Evolutionary conservation across 345 rosid species (phyloP).

Genomic region (Nephelium lappaceum): DNA sequence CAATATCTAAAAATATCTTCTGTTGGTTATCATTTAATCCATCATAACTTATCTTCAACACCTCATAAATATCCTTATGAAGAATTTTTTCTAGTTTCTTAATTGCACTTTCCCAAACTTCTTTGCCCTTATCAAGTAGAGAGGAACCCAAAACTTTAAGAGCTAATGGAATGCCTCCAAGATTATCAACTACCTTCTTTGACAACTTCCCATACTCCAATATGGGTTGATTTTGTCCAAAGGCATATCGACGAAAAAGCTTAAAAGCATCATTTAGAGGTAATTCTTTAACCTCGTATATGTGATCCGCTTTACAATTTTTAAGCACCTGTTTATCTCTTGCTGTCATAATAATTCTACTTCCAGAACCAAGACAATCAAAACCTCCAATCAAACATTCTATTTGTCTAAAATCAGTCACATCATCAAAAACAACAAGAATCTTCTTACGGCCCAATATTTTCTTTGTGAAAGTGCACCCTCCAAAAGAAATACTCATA

Average conservation of each 20-base stretch:
- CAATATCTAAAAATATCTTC: slow-evolving; percentile 37
- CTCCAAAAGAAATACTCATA: neutral
- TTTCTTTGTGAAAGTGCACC: neutral
- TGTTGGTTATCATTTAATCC: slow-evolving; percentile 31
- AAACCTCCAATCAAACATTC: slow-evolving; percentile 15
- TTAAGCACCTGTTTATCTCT: neutral
- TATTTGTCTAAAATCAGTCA: slow-evolving; percentile 9
- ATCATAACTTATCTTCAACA: slow-evolving; percentile 44
- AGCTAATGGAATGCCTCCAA: slow-evolving; percentile 48
- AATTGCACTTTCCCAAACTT: slow-evolving; percentile 32
- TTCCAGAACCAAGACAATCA: slow-evolving; percentile 20
- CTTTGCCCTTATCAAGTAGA: no score
- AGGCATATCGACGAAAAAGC: slow-evolving; percentile 36
- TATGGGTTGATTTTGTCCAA: slow-evolving; percentile 15
- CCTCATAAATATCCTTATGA: slow-evolving; percentile 24
- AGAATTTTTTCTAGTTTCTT: slow-evolving; percentile 27
- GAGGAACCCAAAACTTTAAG: slow-evolving; percentile 16
- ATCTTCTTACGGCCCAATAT: slow-evolving; percentile 17
- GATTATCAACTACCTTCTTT: slow-evolving; percentile 30
- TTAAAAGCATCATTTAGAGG: slow-evolving; percentile 24
- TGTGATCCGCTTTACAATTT: neutral
- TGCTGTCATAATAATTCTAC: slow-evolving; percentile 21
- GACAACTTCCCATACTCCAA: slow-evolving; percentile 22
- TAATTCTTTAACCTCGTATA: neutral
- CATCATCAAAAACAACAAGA: slow-evolving; percentile 27